Percentiles rank a stretch among this genome's conserved stretches.
Evolutionary conservation across 345 rosid genomes (phyloP).

Genomic region (Nasturtium officinale): DNA sequence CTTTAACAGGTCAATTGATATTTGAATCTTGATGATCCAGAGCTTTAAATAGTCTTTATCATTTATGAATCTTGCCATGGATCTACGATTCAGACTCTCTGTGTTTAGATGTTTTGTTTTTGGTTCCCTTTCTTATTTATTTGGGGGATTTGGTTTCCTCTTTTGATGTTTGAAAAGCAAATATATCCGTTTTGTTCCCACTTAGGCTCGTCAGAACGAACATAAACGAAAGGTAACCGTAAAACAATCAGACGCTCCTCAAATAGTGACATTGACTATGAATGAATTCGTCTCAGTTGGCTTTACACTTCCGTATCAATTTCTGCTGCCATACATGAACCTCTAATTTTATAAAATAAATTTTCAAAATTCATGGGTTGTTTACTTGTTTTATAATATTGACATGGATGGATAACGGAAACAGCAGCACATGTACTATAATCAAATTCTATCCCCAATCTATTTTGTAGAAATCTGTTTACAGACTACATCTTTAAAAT

Average conservation of each 20-base stretch:
- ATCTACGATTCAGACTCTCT: conserved; percentile 6
- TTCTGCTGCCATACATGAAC: conserved; percentile 31
- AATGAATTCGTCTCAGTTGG: background rate
- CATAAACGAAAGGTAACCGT: no score
- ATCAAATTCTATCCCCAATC: conserved; percentile 18
- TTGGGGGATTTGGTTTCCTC: conserved; percentile 1
- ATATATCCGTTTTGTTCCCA: background rate
- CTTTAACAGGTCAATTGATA: background rate
- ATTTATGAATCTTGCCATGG: conserved; percentile 1
- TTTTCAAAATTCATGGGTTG: conserved; percentile 1
- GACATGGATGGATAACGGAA: conserved; percentile 35
- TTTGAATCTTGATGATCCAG: conserved; percentile 5
- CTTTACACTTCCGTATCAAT: conserved; percentile 10
- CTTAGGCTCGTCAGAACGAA: background rate
- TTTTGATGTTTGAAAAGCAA: background rate
- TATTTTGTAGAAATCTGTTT: conserved; percentile 38
- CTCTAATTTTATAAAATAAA: background rate
- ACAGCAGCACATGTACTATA: conserved; percentile 39
- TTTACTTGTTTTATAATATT: conserved; percentile 18
- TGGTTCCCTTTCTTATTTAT: background rate
- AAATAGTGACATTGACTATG: background rate
- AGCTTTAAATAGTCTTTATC: background rate
- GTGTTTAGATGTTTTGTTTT: background rate
- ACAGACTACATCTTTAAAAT: conserved; percentile 29
- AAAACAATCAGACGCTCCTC: conserved; percentile 2